phyloP scores from a whole-genome alignment of 176 grass and related monocot species.

The Oryza glaberrima region DNA sequence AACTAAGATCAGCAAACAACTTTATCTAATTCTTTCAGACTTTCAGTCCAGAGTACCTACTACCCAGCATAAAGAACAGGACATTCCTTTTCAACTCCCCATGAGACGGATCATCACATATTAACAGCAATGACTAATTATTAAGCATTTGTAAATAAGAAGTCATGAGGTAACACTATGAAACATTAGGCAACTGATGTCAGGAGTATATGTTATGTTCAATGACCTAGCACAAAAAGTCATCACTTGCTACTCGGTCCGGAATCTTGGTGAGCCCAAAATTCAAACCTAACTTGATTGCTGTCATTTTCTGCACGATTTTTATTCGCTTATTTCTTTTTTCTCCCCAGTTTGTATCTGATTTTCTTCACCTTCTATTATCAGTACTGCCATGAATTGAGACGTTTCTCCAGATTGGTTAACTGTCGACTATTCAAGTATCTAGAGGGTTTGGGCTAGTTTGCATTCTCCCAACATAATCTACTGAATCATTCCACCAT shows the following conservation, averaged over 20 bases:
- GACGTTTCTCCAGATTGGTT: not conserved
- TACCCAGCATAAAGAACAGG: conserved; percentile 9
- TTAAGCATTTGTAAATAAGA: not conserved
- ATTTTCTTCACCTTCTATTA: not conserved
- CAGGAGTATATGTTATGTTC: not conserved
- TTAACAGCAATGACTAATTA: not conserved
- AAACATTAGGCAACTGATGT: not conserved
- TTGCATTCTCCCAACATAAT: conserved; percentile 5
- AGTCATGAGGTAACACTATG: not conserved
- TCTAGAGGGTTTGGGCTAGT: not conserved
- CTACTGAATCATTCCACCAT: not conserved
- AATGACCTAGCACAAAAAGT: not conserved
- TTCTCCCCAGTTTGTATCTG: not conserved
- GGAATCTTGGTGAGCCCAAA: not conserved
- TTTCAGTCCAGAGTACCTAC: not conserved
- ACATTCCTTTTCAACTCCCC: not conserved
- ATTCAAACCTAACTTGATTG: not conserved
- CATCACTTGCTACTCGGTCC: not conserved
- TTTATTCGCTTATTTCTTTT: not conserved
- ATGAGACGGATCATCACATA: not conserved
- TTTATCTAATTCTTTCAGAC: not conserved
- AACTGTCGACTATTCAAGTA: not conserved
- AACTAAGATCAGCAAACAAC: not conserved
- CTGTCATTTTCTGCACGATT: not conserved
- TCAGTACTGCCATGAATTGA: not conserved